phyloP scores from a whole-genome alignment of 768 basidiomycete species.

The Pleurotus ostreatus region DNA sequence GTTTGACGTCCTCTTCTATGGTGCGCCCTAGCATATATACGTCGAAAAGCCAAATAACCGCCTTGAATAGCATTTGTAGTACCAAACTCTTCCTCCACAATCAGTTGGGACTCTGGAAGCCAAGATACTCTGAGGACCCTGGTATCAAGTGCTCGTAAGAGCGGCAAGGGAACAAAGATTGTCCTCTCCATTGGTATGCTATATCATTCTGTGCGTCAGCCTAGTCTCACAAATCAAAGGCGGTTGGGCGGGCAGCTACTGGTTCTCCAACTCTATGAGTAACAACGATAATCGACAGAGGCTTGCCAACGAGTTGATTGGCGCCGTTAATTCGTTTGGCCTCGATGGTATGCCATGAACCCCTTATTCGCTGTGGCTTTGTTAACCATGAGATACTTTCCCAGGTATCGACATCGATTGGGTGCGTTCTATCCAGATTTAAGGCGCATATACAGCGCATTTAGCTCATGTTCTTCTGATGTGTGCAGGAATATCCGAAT shows the following conservation, averaged over 20 bases:
- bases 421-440: slow-evolving; percentile 15
- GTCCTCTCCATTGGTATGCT: slow-evolving; percentile 37
- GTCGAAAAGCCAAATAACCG: background rate
- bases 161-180: slow-evolving; percentile 43
- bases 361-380: background rate
- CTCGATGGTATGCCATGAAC: slow-evolving; percentile 55
- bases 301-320: slow-evolving; percentile 44
- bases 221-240: slow-evolving; percentile 12
- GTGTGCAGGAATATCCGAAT: slow-evolving; percentile 49
- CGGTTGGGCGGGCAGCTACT: slow-evolving; percentile 50
- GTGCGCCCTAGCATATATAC: background rate
- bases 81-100: slow-evolving; percentile 40
- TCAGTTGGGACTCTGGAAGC: slow-evolving; percentile 41
- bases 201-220: background rate
- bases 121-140: slow-evolving; percentile 38
- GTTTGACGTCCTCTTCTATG: slow-evolving; percentile 3
- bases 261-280: slow-evolving; percentile 47
- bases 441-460: background rate
- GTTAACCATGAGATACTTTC: slow-evolving; percentile 54
- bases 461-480: background rate
- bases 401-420: slow-evolving; percentile 34
- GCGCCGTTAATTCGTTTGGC: slow-evolving; percentile 43
- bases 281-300: slow-evolving; percentile 29
- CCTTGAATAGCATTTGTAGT: slow-evolving; percentile 45
- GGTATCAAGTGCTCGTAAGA: slow-evolving; percentile 41